Percentiles rank a stretch among this genome's conserved stretches.
Conservation (phyloP, 1,139 yeast species). For the Pichia sp. region DNA sequence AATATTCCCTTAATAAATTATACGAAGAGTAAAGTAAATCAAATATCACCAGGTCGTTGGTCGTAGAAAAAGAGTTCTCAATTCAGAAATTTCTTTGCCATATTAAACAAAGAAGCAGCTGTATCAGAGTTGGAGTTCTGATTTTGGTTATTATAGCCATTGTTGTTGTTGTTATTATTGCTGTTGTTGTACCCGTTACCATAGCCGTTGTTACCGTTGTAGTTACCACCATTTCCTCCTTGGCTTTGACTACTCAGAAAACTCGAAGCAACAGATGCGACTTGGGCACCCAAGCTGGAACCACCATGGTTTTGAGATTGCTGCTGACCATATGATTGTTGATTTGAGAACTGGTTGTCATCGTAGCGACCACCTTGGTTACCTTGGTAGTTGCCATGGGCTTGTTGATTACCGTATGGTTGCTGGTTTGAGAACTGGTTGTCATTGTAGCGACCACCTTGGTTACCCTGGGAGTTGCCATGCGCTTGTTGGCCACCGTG, state of each 20-base stretch:
- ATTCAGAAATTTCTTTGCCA: conserved; percentile 9
- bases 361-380: not conserved
- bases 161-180: too few species aligned
- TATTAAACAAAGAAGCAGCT: conserved; percentile 9
- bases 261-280: conserved; percentile 10
- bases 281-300: conserved; percentile 4
- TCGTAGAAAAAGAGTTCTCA: not conserved
- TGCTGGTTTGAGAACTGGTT: too few species aligned
- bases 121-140: too few species aligned
- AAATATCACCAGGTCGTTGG: not conserved
- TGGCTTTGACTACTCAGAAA: conserved; percentile 5
- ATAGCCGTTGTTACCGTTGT: not conserved
- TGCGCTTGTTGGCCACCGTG: too few species aligned
- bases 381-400: not conserved
- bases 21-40: not conserved
- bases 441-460: too few species aligned
- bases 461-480: too few species aligned
- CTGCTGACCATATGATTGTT: not conserved
- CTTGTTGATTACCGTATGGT: not conserved
- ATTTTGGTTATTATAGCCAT: too few species aligned
- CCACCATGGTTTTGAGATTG: conserved; percentile 1
- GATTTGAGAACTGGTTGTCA: not conserved
- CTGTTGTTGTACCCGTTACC: not conserved
- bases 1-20: not conserved
- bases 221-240: not conserved